These are phyloP conservation scores for Hanseniaspora lachancei DNA, from an alignment of 805 yeast genomes.

Conservation along the genomic window DNA sequence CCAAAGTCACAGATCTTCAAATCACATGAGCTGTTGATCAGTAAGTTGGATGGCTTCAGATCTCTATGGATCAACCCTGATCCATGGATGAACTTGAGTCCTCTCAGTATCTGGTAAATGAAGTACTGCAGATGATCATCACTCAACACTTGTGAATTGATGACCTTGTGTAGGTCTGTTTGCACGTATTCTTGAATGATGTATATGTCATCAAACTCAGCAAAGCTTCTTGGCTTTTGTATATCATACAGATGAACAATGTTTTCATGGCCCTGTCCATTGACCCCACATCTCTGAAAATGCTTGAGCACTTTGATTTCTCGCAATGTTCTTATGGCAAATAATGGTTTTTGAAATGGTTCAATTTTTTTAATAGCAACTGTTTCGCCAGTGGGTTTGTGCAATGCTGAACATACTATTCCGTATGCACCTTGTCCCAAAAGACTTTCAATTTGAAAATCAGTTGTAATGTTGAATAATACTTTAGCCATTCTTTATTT, in stretches of 20 bases:
- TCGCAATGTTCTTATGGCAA: slow-evolving; percentile 76
- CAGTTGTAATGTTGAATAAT: slow-evolving; percentile 71
- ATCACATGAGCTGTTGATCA: slow-evolving; percentile 85
- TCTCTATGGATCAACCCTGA: slow-evolving; percentile 94
- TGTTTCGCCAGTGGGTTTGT: slow-evolving; percentile 68
- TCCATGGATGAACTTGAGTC: slow-evolving; percentile 77
- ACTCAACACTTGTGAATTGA: slow-evolving; percentile 63
- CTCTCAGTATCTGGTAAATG: slow-evolving; percentile 79
- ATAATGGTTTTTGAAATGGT: slow-evolving; percentile 81
- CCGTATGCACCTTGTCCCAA: slow-evolving; percentile 97
- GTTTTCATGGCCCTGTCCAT: slow-evolving; percentile 53
- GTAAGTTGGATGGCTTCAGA: slow-evolving; percentile 74
- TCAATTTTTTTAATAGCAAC: slow-evolving; percentile 94
- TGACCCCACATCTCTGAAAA: slow-evolving; percentile 35
- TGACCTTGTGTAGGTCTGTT: slow-evolving; percentile 72
- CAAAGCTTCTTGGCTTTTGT: slow-evolving; percentile 67
- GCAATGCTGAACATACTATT: slow-evolving; percentile 78
- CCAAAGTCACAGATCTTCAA: slow-evolving; percentile 92
- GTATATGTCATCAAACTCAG: slow-evolving; percentile 73
- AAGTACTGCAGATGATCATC: slow-evolving; percentile 94
- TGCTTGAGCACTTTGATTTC: slow-evolving; percentile 80
- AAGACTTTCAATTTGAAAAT: slow-evolving; percentile 70
- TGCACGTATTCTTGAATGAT: slow-evolving; percentile 81
- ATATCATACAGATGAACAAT: slow-evolving; percentile 81
- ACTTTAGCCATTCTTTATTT: slow-evolving; percentile 22